A percentile compares a stretch with the other conserved stretches of the same genome.
Evolutionary conservation across 805 yeast species (phyloP).

Genomic region (Starmerella vitae): DNA sequence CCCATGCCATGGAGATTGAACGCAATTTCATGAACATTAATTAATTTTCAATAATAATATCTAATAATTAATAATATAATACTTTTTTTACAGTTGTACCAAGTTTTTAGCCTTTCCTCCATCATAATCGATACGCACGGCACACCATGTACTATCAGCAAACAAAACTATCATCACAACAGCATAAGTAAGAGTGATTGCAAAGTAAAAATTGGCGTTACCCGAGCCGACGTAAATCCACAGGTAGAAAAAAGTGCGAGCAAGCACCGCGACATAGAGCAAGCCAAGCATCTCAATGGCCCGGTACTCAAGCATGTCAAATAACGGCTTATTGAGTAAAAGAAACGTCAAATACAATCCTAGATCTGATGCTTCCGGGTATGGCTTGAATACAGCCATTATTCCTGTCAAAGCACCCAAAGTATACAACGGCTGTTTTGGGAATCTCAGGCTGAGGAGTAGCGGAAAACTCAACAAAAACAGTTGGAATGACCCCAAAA

Average conservation of each 20-base stretch:
- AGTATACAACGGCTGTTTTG: constrained; percentile 46
- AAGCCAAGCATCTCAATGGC: constrained; percentile 41
- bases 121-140: constrained; percentile 53
- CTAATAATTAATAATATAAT: background rate
- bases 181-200: constrained; percentile 72
- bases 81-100: constrained; percentile 13
- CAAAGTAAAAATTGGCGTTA: constrained; percentile 90
- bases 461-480: constrained; percentile 51
- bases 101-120: constrained; percentile 23
- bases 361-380: constrained; percentile 72
- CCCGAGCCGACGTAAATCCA: constrained; percentile 95
- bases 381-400: constrained; percentile 58
- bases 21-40: too few species aligned
- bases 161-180: constrained; percentile 53
- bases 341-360: constrained; percentile 42
- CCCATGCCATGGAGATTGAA: background rate
- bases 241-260: constrained; percentile 82
- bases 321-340: constrained; percentile 34
- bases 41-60: too few species aligned
- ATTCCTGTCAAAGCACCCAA: constrained; percentile 36
- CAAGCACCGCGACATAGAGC: constrained; percentile 41
- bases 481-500: constrained; percentile 68
- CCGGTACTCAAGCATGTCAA: constrained; percentile 33
- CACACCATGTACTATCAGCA: constrained; percentile 73
- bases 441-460: constrained; percentile 63